Evolutionary conservation across 306 rosid species (phyloP), one percentile per base, ranked within the genome.

Genomic region (Glycine tomentella): DNA sequence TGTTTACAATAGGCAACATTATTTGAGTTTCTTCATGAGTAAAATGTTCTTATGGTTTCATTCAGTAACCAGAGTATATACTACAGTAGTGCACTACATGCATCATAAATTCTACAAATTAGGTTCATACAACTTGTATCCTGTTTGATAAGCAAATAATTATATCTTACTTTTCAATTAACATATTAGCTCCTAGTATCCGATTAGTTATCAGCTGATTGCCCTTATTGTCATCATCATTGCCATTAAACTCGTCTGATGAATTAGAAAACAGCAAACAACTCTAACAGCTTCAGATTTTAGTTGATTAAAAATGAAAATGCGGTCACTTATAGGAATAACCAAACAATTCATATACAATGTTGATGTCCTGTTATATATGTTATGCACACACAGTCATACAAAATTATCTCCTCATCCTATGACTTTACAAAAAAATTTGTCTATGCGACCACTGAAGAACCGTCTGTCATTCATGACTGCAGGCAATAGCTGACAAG

Each of bases 401-500:
- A 57, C 52, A 66, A 79, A 65, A 25, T 25, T 36, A 17, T 77
- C 16, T 38, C 42, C 51, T 46, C 3, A 62, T 16, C 63, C 79
- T 53, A 6, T 56, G 73, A 74, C 62, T 74, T 36, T 12, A 66
- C 76, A 77, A 59, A 77, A 59, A 57, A 9, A 16, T 31, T 25
- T 15, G 51, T 40, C 58, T 50, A 16, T 1, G 16, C 36, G 55
- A 77, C 36, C 58, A 15, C 8, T 12, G 66, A 69, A 78, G 45
- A 75, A 57, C n/a, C 57, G 55, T 38, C 36, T 9, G 20, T 69
- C 42, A 72, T 64, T 73, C 74, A 57, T 66, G 56, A 57, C 31
- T 62, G 74, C 10, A 70, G 61, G 83, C 89, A 83, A 79, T 68
- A 40, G 92, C 93, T 1, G 97, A 90, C 71, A 80, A 75, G 89